Evolutionary conservation across 345 rosid genomes (phyloP).

Genomic region (Eucalyptus viminalis): DNA sequence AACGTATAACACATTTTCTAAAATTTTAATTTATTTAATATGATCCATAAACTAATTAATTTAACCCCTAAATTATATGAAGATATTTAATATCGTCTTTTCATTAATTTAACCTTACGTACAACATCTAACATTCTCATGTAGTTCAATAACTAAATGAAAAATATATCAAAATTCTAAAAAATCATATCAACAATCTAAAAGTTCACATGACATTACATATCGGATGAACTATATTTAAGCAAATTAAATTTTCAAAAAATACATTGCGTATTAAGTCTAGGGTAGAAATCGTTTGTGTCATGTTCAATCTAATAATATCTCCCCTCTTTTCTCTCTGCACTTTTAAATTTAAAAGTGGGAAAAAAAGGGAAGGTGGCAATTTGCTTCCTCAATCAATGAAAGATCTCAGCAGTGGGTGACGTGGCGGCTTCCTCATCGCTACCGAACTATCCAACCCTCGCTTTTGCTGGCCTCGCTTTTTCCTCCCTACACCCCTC

Average conservation of each 20-base stretch:
- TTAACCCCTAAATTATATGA: too few species aligned
- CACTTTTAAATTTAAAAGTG: background rate
- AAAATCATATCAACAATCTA: rapidly evolving
- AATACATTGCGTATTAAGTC: rapidly evolving
- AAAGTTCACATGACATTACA: too few species aligned
- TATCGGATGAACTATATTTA: too few species aligned
- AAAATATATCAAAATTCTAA: too few species aligned
- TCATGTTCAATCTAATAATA: too few species aligned
- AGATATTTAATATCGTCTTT: too few species aligned
- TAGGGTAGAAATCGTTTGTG: too few species aligned
- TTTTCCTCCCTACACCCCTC: background rate
- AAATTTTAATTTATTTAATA: too few species aligned
- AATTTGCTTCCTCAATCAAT: background rate
- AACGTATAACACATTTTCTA: too few species aligned
- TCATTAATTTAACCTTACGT: too few species aligned
- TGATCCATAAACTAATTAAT: rapidly evolving
- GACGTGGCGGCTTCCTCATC: conserved; percentile 5
- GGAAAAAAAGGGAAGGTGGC: background rate
- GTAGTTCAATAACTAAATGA: rapidly evolving
- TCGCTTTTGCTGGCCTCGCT: background rate
- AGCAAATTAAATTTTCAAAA: too few species aligned
- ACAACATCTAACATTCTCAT: too few species aligned
- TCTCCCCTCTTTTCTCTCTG: background rate
- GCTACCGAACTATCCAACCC: background rate
- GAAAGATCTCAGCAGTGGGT: background rate